Evolutionary conservation across 1,284 basidiomycete genomes (phyloP), one percentile per base, ranked within the genome.

Genomic region (Omphalotus olearius): DNA sequence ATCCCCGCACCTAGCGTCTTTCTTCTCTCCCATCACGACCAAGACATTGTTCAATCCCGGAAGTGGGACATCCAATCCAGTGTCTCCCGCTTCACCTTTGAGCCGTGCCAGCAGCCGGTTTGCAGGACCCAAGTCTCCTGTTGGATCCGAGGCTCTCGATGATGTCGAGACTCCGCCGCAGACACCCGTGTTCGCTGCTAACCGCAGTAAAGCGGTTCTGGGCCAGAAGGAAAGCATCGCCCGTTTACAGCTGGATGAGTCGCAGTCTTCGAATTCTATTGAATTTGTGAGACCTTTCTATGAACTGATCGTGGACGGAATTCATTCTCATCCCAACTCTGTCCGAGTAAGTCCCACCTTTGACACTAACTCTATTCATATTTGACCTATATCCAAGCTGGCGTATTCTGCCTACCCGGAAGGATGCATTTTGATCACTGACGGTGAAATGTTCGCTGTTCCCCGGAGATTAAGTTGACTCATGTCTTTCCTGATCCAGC

Each of bases 301-400:
- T 63, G 91, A 89, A 50, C 71, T 95, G 54, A 96, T 96, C 56
- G 91, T 92, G 10, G 93, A 96, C 64, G 93, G 93, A 0, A 83
- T 93, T 52, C 93, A 96, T 66, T 89, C 83, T 23, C 92, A 95
- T 67, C 92, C 93, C 3, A 91, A 93, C 67, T 91, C 89, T 42
- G 89, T 95, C 49, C 76, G 90, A 60, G 88, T 88, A 65, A 50
- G 80, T 66, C 20, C 38, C 45, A 44, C 16, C n/a, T 36, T 25
- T 39, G n/a, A 20, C 13, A 10, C 6, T 9, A 28, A 6, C 2
- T 33, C 10, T 26, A 28, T n/a, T 7, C 11, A 23, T 38, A 23
- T n/a, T 33, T 13, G 4, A 5, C 33, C 54, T 35, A 45, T 16
- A 39, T 35, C 52, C 18, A 62, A 90, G 88, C 74, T 95, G 54